Percentiles rank a stretch among this genome's conserved stretches.
These are phyloP conservation scores for Gamarada debralockiae DNA, from an alignment of 495 filamentous ascomycete species.

Conservation along the genomic window DNA sequence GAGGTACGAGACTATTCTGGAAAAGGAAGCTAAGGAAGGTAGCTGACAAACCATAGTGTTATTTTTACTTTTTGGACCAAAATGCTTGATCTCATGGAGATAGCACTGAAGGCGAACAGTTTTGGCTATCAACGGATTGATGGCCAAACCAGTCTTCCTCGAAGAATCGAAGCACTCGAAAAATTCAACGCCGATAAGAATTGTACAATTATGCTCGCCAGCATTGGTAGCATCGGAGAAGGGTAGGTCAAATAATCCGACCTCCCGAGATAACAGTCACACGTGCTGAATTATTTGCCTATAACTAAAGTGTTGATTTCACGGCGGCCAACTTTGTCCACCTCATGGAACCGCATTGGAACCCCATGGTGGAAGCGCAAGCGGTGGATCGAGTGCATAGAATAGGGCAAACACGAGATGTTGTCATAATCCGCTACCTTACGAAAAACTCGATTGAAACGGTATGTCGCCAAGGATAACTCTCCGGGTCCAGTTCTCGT, in stretches of 20 bases:
- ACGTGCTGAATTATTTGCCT: not conserved
- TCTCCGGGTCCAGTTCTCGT: too few relatives aligned
- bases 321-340: constrained; percentile 24
- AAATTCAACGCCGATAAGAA: constrained; percentile 16
- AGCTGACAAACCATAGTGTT: constrained; percentile 29
- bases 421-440: constrained; percentile 21
- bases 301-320: constrained; percentile 24
- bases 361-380: constrained; percentile 29
- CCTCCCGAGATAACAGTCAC: not conserved
- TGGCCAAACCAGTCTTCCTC: constrained; percentile 7
- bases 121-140: constrained; percentile 23
- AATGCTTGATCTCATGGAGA: constrained; percentile 34
- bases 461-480: too few relatives aligned
- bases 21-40: too few relatives aligned
- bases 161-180: constrained; percentile 5
- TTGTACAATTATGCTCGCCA: constrained; percentile 29
- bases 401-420: constrained; percentile 24
- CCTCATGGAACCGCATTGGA: constrained; percentile 31
- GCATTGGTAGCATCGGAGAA: constrained; percentile 27
- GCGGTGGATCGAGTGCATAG: constrained; percentile 26
- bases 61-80: constrained; percentile 44
- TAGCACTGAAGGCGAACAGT: not conserved
- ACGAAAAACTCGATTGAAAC: not conserved
- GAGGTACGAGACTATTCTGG: too few relatives aligned
- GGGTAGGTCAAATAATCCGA: too few relatives aligned